Evolutionary conservation across 2,329 filamentous ascomycete species (phyloP).

Genomic region (Pseudogymnoascus sp.): DNA sequence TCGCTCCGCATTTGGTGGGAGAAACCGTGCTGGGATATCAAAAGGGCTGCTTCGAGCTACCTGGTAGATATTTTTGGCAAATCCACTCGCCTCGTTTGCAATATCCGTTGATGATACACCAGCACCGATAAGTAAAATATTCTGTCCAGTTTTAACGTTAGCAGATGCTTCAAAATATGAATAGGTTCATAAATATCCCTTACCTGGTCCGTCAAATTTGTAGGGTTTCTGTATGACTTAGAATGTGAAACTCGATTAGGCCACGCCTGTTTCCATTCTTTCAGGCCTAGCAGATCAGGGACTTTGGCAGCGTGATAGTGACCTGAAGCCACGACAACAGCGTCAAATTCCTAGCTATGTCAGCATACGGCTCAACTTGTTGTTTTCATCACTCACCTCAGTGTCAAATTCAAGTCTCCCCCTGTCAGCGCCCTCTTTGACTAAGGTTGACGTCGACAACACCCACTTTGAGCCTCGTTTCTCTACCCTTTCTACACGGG

Average conservation of each 20-base stretch:
- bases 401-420: conserved; percentile 1
- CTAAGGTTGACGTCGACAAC: conserved; percentile 15
- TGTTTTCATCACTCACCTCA: conserved; percentile 12
- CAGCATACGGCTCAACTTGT: neutral
- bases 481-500: conserved; percentile 19
- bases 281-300: conserved; percentile 51
- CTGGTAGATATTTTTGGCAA: conserved; percentile 23
- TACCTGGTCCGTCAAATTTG: conserved; percentile 45
- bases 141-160: conserved; percentile 28
- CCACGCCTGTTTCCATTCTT: conserved; percentile 46
- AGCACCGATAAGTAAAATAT: conserved; percentile 46
- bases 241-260: conserved; percentile 54
- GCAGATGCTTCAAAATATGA: conserved; percentile 16
- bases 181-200: conserved; percentile 35
- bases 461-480: conserved; percentile 20
- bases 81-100: conserved; percentile 16
- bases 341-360: conserved; percentile 46
- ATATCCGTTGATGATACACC: conserved; percentile 42
- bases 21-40: conserved; percentile 18
- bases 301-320: conserved; percentile 58
- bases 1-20: conserved; percentile 16
- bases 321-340: conserved; percentile 56
- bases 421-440: conserved; percentile 10
- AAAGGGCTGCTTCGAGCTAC: conserved; percentile 19
- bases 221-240: conserved; percentile 60